phyloP scores from a whole-genome alignment of 2,329 filamentous ascomycete genomes.

The Coniochaeta hoffmannii region DNA sequence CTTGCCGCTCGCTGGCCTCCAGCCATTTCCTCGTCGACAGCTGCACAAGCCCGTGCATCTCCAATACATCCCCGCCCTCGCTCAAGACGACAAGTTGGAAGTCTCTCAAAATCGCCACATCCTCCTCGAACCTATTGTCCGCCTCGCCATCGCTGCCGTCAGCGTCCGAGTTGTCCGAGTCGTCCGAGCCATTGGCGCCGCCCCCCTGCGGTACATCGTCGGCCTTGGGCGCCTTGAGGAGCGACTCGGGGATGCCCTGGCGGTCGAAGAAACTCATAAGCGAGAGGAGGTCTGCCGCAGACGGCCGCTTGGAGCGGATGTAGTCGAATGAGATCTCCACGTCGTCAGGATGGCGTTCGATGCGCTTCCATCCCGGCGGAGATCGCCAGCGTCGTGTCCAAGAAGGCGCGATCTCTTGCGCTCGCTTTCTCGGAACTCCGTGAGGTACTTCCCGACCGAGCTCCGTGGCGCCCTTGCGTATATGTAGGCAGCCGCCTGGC shows the following conservation, averaged over 20 bases:
- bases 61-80: constrained; percentile 18
- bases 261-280: constrained; percentile 39
- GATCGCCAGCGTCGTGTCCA: constrained; percentile 11
- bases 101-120: constrained; percentile 24
- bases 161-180: constrained; percentile 2
- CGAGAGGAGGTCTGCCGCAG: constrained; percentile 33
- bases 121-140: constrained; percentile 18
- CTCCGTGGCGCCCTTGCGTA: constrained; percentile 15
- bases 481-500: constrained; percentile 26
- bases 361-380: constrained; percentile 11
- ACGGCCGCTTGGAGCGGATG: constrained; percentile 17
- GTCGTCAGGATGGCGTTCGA: constrained; percentile 20
- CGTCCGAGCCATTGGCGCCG: not conserved
- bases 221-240: constrained; percentile 16
- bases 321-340: constrained; percentile 21
- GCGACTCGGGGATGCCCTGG: constrained; percentile 30
- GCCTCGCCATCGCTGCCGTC: not conserved
- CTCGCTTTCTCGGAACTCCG: constrained; percentile 19
- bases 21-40: constrained; percentile 27
- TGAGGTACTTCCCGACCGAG: constrained; percentile 28
- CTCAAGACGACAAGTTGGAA: constrained; percentile 26
- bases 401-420: constrained; percentile 9
- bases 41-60: constrained; percentile 36
- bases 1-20: constrained; percentile 13
- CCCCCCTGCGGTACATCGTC: constrained; percentile 6